Conservation (phyloP, 306 rosid genomes). For the Sphenostylis stenocarpa region DNA sequence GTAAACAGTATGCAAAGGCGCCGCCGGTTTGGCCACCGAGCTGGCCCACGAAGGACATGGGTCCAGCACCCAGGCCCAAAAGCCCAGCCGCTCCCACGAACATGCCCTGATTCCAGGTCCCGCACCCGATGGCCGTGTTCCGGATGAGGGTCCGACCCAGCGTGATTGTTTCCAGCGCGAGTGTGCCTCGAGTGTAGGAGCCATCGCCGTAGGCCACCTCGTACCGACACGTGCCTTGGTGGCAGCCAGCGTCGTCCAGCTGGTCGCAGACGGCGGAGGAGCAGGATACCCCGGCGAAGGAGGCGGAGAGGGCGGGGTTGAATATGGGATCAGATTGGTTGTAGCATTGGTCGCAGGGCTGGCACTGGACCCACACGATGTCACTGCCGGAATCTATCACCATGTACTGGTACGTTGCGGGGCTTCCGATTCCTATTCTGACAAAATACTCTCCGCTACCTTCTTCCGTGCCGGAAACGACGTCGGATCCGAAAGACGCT, state of each 20-base stretch:
- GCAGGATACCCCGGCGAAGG: conserved; percentile 67
- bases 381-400: conserved; percentile 92
- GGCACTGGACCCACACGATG: conserved; percentile 87
- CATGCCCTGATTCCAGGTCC: conserved; percentile 85
- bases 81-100: conserved; percentile 88
- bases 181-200: conserved; percentile 79
- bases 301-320: conserved; percentile 71
- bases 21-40: conserved; percentile 77
- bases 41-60: conserved; percentile 85
- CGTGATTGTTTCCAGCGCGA: conserved; percentile 77
- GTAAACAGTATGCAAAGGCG: conserved; percentile 72
- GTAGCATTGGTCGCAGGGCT: conserved; percentile 77
- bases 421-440: conserved; percentile 81
- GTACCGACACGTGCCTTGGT: conserved; percentile 64
- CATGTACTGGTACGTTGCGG: conserved; percentile 67
- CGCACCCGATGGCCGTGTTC: conserved; percentile 85
- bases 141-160: conserved; percentile 59
- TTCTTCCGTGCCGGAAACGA: conserved; percentile 74
- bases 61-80: conserved; percentile 84
- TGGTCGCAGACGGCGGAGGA: conserved; percentile 62
- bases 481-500: conserved; percentile 62
- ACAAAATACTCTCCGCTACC: conserved; percentile 91
- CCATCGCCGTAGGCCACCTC: conserved; percentile 86
- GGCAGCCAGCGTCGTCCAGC: conserved; percentile 63
- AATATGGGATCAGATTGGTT: conserved; percentile 84